A percentile compares a stretch with the other conserved stretches of the same genome.
phyloP scores from a whole-genome alignment of 352 stramenopile genomes.

The Globisporangium barbulae region DNA sequence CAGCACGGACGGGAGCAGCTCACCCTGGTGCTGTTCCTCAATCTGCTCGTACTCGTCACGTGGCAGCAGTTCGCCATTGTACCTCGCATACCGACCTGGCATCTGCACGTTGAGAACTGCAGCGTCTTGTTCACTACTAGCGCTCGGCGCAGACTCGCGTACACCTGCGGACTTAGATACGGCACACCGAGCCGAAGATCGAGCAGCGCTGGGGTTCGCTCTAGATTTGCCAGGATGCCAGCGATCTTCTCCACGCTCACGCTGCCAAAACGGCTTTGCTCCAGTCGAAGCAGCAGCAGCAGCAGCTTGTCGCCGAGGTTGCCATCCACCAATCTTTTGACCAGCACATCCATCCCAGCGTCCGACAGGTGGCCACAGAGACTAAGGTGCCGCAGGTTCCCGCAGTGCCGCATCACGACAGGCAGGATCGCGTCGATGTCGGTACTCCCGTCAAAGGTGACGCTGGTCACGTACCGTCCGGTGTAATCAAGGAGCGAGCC shows the following conservation, averaged over 20 bases:
- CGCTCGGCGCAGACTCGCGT: neutral
- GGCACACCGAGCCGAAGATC: neutral
- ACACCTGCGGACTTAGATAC: neutral
- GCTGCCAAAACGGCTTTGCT: neutral
- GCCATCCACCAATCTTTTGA: neutral
- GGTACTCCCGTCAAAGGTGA: neutral
- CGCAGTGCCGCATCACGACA: neutral
- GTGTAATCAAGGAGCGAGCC: neutral
- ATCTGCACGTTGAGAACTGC: neutral
- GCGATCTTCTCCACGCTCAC: neutral
- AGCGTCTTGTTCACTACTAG: neutral
- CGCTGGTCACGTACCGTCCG: neutral
- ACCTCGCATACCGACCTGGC: neutral
- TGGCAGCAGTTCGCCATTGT: neutral
- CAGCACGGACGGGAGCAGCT: neutral
- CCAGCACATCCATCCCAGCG: too few relatives aligned
- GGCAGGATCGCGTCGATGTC: neutral
- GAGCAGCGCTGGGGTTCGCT: neutral
- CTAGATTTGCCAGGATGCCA: neutral
- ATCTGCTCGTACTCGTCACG: neutral
- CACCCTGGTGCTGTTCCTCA: neutral
- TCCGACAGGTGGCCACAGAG: neutral
- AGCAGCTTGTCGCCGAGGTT: neutral
- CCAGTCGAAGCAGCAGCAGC: neutral
- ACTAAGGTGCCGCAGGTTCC: neutral